These are phyloP conservation scores for Lachancea mirantina DNA, from an alignment of 805 yeast species.

Conservation along the genomic window DNA sequence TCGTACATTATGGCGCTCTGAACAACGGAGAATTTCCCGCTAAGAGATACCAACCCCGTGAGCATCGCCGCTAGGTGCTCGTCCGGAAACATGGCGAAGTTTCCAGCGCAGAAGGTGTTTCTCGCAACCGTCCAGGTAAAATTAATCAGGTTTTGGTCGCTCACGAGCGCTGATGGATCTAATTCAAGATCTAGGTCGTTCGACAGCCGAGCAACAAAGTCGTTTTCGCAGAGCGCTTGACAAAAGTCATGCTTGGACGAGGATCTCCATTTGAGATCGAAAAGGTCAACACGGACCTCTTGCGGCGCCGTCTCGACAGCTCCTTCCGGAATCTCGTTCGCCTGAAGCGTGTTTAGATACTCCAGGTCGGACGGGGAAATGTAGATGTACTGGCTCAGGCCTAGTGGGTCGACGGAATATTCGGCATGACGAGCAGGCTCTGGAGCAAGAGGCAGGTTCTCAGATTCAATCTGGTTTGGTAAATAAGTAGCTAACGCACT, in stretches of 20 bases:
- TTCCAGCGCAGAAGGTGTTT: slow-evolving; percentile 3
- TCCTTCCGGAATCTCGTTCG: not conserved
- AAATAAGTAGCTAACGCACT: not conserved
- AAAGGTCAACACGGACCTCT: slow-evolving; percentile 1
- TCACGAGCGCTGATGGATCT: slow-evolving; percentile 2
- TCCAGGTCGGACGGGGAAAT: slow-evolving; percentile 6
- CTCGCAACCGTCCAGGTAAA: slow-evolving; percentile 8
- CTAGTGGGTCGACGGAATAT: not conserved
- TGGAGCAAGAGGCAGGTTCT: not conserved
- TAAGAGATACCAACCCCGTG: slow-evolving; percentile 1
- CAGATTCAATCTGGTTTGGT: not conserved
- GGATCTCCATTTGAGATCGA: slow-evolving; percentile 5
- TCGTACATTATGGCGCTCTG: slow-evolving; percentile 8
- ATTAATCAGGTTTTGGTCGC: slow-evolving; percentile 5
- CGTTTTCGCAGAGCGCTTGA: slow-evolving; percentile 1
- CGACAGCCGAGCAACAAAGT: slow-evolving; percentile 1
- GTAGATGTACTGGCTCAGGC: slow-evolving; percentile 4
- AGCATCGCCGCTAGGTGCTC: slow-evolving; percentile 5
- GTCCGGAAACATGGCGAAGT: slow-evolving; percentile 8
- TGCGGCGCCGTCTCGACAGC: not conserved
- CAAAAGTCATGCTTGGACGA: not conserved
- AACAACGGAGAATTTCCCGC: slow-evolving; percentile 1
- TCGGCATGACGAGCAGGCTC: not conserved
- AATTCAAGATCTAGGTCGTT: not conserved
- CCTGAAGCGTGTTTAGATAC: slow-evolving; percentile 3